These are phyloP conservation scores for Phyllachora maydis DNA, from an alignment of 2,329 filamentous ascomycete species.

Conservation along the genomic window DNA sequence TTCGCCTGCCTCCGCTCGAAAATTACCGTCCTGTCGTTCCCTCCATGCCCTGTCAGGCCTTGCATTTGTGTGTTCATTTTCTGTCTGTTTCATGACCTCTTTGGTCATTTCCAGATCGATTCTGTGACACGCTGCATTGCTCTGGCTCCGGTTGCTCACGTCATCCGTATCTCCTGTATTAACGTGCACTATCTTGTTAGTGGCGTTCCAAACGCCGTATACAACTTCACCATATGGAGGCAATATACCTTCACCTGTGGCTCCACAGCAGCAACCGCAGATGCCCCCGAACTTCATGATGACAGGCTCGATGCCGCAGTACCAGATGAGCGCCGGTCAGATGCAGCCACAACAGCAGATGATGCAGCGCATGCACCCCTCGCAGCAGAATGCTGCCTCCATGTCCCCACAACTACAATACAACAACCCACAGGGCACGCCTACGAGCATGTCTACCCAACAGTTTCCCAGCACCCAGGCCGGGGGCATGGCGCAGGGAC, in stretches of 20 bases:
- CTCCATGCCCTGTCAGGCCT: not conserved
- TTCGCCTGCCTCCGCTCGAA: slow-evolving; percentile 4
- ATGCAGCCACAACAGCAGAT: slow-evolving; percentile 11
- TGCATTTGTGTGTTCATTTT: not conserved
- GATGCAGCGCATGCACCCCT: slow-evolving; percentile 10
- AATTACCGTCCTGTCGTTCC: slow-evolving; percentile 2
- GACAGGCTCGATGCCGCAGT: slow-evolving; percentile 28
- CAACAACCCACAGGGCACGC: slow-evolving; percentile 4
- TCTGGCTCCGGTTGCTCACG: not conserved
- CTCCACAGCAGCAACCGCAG: slow-evolving; percentile 26
- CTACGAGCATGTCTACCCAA: slow-evolving; percentile 3
- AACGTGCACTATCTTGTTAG: slow-evolving; percentile 12
- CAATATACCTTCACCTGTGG: slow-evolving; percentile 24
- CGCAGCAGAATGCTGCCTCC: slow-evolving; percentile 10
- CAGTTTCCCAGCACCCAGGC: slow-evolving; percentile 14
- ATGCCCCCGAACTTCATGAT: slow-evolving; percentile 34
- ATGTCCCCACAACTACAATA: not conserved
- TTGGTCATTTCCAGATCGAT: not conserved
- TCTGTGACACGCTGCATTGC: not conserved
- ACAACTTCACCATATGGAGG: slow-evolving; percentile 34
- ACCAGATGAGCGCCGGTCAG: slow-evolving; percentile 31
- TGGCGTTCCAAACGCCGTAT: slow-evolving; percentile 38
- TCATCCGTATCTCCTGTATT: not conserved
- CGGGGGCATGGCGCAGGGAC: slow-evolving; percentile 11
- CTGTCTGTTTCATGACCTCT: not conserved